A percentile compares a stretch with the other conserved stretches of the same genome.
phyloP scores from a whole-genome alignment of 1,284 basidiomycete species.

The Ceratobasidium sp. region DNA sequence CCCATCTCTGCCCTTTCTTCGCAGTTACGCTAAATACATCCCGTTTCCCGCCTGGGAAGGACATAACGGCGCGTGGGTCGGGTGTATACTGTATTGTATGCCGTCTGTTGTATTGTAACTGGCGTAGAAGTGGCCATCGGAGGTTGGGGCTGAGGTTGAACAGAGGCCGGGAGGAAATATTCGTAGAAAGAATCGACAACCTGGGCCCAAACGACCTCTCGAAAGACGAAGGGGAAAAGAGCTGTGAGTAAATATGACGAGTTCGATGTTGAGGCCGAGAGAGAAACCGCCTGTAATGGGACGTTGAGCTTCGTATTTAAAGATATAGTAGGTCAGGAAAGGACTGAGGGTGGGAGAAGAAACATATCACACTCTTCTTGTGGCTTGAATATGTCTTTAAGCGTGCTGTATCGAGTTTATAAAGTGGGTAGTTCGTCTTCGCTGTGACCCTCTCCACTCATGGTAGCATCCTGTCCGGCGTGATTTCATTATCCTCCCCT shows the following conservation, averaged over 20 bases:
- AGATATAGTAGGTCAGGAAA: no score
- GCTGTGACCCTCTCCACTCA: constrained; percentile 35
- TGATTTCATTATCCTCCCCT: constrained; percentile 26
- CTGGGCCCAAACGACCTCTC: no score
- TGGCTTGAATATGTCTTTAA: constrained; percentile 52
- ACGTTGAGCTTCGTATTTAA: no score
- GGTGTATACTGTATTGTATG: constrained; percentile 36
- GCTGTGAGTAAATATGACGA: no score
- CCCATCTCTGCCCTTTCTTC: constrained; percentile 44
- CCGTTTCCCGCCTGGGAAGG: constrained; percentile 43
- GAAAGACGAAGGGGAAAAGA: constrained; percentile 45
- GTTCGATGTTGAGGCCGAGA: no score
- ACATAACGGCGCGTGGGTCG: constrained; percentile 21
- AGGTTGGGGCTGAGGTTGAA: constrained; percentile 34
- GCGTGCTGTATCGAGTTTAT: constrained; percentile 31
- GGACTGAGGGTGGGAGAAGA: neutral
- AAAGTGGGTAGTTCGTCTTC: constrained; percentile 47
- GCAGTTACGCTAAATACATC: constrained; percentile 47
- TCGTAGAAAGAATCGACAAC: no score
- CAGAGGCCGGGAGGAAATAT: constrained; percentile 39
- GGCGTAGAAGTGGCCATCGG: neutral
- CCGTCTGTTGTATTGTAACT: neutral
- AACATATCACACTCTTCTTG: constrained; percentile 49
- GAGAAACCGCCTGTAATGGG: neutral
- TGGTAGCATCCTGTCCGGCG: constrained; percentile 17